Percentiles rank a stretch among this genome's conserved stretches.
Conservation (phyloP, 2,329 filamentous ascomycete species). For the Coniochaeta ligniaria region DNA sequence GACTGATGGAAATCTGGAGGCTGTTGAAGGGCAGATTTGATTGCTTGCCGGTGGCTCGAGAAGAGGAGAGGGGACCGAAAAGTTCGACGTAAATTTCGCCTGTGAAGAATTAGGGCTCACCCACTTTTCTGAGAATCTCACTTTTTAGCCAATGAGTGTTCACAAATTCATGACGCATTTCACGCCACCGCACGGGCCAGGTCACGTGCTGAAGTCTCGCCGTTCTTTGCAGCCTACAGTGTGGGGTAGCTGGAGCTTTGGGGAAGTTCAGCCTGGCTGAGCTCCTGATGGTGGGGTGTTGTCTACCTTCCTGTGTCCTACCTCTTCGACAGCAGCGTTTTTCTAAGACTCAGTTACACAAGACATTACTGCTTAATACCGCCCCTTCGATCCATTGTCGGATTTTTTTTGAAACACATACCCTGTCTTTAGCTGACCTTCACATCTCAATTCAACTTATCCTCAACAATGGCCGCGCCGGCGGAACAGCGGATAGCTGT, state of each 20-base stretch:
- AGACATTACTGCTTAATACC: no score
- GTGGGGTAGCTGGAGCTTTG: slow-evolving; percentile 3
- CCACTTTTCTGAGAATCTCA: not conserved
- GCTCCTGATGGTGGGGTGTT: not conserved
- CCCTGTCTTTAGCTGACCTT: no score
- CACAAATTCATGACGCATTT: not conserved
- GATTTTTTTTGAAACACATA: no score
- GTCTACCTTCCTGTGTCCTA: no score
- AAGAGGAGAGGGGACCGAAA: slow-evolving; percentile 37
- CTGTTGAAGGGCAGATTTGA: slow-evolving; percentile 35
- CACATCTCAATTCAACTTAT: not conserved
- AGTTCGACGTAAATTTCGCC: slow-evolving; percentile 31
- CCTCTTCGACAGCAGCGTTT: no score
- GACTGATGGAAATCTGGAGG: slow-evolving; percentile 41
- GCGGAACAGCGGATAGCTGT: slow-evolving; percentile 63
- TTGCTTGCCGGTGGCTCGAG: slow-evolving; percentile 41
- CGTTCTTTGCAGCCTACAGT: not conserved
- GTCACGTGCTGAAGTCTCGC: not conserved
- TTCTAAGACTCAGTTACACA: not conserved
- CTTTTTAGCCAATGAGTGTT: not conserved
- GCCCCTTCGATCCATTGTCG: no score
- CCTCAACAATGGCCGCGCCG: slow-evolving; percentile 49
- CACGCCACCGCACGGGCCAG: not conserved
- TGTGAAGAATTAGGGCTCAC: slow-evolving; percentile 21
- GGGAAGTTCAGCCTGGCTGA: not conserved